These are phyloP conservation scores for Eimeria tenella DNA, from an alignment of 169 alveolate species.

Conservation along the genomic window DNA sequence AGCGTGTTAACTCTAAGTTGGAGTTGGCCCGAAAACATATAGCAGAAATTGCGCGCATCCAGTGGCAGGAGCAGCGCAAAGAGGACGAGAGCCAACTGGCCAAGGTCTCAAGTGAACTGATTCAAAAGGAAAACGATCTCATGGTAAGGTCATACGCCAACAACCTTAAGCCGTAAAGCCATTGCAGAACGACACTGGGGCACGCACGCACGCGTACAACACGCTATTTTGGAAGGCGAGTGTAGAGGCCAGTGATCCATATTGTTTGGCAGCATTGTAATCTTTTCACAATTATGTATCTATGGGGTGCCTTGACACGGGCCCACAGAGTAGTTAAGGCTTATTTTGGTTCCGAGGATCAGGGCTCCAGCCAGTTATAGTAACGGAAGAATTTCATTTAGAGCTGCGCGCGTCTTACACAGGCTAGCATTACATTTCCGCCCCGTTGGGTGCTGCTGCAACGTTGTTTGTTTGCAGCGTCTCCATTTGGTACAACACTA, in stretches of 20 bases:
- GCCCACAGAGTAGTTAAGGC: too few relatives aligned
- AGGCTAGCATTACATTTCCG: neutral
- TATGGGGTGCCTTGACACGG: too few relatives aligned
- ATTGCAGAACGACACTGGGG: neutral
- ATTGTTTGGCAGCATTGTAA: too few relatives aligned
- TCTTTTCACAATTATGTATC: too few relatives aligned
- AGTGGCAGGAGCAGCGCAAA: slow-evolving; percentile 27
- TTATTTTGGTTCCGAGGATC: too few relatives aligned
- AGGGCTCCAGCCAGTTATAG: neutral
- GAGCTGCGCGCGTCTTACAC: neutral
- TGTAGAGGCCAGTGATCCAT: too few relatives aligned
- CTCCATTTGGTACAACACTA: slow-evolving; percentile 21
- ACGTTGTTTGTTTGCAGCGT: slow-evolving; percentile 10
- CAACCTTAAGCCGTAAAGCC: too few relatives aligned
- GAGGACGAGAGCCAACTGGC: neutral
- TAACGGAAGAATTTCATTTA: neutral
- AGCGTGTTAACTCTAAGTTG: slow-evolving; percentile 7
- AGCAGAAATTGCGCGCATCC: slow-evolving; percentile 19
- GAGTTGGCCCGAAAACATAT: neutral
- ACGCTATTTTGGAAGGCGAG: too few relatives aligned
- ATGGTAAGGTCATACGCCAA: neutral
- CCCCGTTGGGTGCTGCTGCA: neutral
- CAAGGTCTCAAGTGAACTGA: slow-evolving; percentile 15
- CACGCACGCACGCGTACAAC: neutral
- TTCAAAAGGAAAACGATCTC: slow-evolving; percentile 32